Evolutionary conservation across 1,284 basidiomycete genomes (phyloP), one percentile per base, ranked within the genome.

Genomic region (Leccinum solheimii): DNA sequence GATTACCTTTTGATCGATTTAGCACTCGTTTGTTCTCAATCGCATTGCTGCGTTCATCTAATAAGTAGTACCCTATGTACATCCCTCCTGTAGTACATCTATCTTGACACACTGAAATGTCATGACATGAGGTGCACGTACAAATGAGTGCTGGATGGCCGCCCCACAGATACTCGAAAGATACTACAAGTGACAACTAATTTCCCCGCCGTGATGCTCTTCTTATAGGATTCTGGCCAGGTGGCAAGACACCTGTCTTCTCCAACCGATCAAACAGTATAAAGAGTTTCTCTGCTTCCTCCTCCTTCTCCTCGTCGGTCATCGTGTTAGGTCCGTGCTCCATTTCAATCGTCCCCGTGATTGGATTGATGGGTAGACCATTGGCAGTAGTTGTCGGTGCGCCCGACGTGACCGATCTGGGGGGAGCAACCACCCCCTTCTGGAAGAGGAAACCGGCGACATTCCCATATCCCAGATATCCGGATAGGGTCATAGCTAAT

Each of bases 231-330:
- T 92, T 92, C 67, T 88, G 85, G 52, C 77, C 79, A 23, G 84
- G 78, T 14, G 83, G 79, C 57, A 92, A 70, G 55, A 86, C 83
- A 16, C 90, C 90, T 40, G 79, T 89, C 74, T 81, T 86, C 73
- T 95, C 91, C 68, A 97, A 79, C 56, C 94, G 80, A 65, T 97
- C 92, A 71, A 98, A 97, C 19, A 97, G 80, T 26, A 90, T 87
- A 71, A 97, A 94, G 51, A 98, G 78, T 70, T 88, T 89, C 78
- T 97, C 95, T 52, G 94, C 91, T 77, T 98, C 95, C 14, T 79
- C 79, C 71, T 96, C 92, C 74, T 95, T 95, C 79, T 97, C 94
- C 71, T 95, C 94, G 21, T 95, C 88, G 0, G 91, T 89, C 94
- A 97, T 95, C 49, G 87, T 83, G 21, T 75, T 55, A 43, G 73